A percentile compares a stretch with the other conserved stretches of the same genome.
Evolutionary conservation across 2,329 filamentous ascomycete species (phyloP).

Genomic region (Lachnellula hyalina): DNA sequence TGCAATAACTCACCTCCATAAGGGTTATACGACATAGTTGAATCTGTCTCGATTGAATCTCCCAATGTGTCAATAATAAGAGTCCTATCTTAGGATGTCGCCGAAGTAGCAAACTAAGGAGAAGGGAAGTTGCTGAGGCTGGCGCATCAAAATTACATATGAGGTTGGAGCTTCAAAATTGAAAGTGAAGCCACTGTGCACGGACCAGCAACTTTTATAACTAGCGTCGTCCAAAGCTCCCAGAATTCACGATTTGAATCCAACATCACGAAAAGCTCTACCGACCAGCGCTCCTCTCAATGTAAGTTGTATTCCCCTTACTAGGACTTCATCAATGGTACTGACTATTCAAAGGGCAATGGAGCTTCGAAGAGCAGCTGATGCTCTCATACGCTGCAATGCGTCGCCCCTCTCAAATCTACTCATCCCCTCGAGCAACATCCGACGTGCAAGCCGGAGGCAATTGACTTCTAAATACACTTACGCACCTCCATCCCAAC

Average conservation of each 20-base stretch:
- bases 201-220: neutral
- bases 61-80: neutral
- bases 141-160: constrained; percentile 8
- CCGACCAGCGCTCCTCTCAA: constrained; percentile 6
- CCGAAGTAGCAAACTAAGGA: neutral
- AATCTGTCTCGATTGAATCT: neutral
- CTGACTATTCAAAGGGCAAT: constrained; percentile 22
- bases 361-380: constrained; percentile 32
- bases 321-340: constrained; percentile 3
- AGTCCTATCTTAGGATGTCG: neutral
- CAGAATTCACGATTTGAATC: neutral
- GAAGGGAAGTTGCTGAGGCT: neutral
- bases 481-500: neutral
- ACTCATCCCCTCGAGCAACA: constrained; percentile 23
- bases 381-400: constrained; percentile 28
- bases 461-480: constrained; percentile 13
- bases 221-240: neutral
- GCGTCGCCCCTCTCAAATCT: constrained; percentile 23
- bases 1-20: constrained; percentile 29
- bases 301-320: constrained; percentile 15
- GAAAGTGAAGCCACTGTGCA: neutral
- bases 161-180: constrained; percentile 6
- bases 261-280: constrained; percentile 17
- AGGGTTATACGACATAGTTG: constrained; percentile 32
- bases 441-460: constrained; percentile 13